Evolutionary conservation across 805 yeast species (phyloP), one percentile per base, ranked within the genome.

Genomic region (Zygosaccharomyces rouxii): DNA sequence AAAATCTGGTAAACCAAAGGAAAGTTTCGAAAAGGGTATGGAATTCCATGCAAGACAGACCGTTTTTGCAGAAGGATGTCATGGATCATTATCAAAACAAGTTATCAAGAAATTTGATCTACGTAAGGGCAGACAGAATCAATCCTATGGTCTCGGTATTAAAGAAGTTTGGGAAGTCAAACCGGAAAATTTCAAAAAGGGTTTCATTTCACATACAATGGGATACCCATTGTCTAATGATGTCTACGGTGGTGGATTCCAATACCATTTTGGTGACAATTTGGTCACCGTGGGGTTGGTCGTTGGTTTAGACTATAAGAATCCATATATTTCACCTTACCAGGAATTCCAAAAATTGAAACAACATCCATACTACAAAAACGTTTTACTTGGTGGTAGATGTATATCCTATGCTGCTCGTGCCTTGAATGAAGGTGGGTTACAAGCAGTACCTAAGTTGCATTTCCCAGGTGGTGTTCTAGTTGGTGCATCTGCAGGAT

Each of bases 151-250:
- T 10, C 67, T 94, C 21, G 99, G 99, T 33, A 77, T 94, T 50
- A 94, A 94, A 66, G 99, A 94, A 69, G 92, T 94, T 5, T 94
- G 99, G 99, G 89, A 92, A 66, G 95, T 94, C 11, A 75, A 78
- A 21, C 89, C 92, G 7, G 86, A 81, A 42, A 86, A 86, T 53
- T 92, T 87, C 71, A 76, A 80, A 49, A 76, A 77, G 55, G 99
- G 99, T 1, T 80, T 72, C 52, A 90, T 88, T 16, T 81, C 86
- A 1, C 99, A 94, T 66, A 75, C 95, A 0, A 71, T 94, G 76
- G 99, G 99, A 1, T 89, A 76, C 64, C 99, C 99, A 10, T 71
- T 94, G 52, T 62, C 79, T 11, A 68, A 75, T 42, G 81, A 78
- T 46, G 83, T 84, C 2, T 94, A 94, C 63, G 99, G 99, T 38